Percentiles rank a stretch among this genome's conserved stretches.
Evolutionary conservation across 495 filamentous ascomycete genomes (phyloP).

Genomic region (Penicillium egyptiacum): DNA sequence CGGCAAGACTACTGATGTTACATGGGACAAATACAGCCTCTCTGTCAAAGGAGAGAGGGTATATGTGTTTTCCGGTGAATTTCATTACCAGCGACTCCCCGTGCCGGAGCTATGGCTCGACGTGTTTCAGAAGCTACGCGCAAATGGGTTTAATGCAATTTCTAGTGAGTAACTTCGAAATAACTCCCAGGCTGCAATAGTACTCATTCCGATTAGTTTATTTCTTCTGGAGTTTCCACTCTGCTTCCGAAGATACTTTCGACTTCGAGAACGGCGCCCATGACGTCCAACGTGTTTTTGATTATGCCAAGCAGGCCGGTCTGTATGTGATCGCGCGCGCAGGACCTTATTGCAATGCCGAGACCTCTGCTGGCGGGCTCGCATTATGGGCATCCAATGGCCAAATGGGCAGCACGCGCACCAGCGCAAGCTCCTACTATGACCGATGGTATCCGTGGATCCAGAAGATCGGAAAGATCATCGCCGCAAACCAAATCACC

Average conservation of each 20-base stretch:
- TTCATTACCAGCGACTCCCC: slow-evolving; percentile 58
- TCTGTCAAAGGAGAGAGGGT: slow-evolving; percentile 56
- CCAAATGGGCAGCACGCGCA: slow-evolving; percentile 46
- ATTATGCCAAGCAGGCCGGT: slow-evolving; percentile 56
- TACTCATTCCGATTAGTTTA: slow-evolving; percentile 34
- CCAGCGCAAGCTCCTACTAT: slow-evolving; percentile 44
- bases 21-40: slow-evolving; percentile 60
- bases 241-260: slow-evolving; percentile 45
- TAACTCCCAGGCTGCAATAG: neutral
- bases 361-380: slow-evolving; percentile 50
- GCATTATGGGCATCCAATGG: slow-evolving; percentile 55
- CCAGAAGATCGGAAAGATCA: slow-evolving; percentile 44
- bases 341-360: slow-evolving; percentile 60
- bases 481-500: slow-evolving; percentile 51
- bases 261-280: slow-evolving; percentile 59
- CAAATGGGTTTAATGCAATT: slow-evolving; percentile 57
- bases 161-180: slow-evolving; percentile 25
- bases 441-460: slow-evolving; percentile 47
- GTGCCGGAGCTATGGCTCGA: slow-evolving; percentile 62
- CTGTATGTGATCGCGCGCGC: slow-evolving; percentile 59
- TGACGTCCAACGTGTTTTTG: slow-evolving; percentile 53
- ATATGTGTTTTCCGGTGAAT: slow-evolving; percentile 58
- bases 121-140: slow-evolving; percentile 62
- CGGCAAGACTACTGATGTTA: slow-evolving; percentile 32
- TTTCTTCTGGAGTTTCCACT: slow-evolving; percentile 59